Evolutionary conservation across 768 basidiomycete species (phyloP).

Genomic region (Pisolithus sp.): DNA sequence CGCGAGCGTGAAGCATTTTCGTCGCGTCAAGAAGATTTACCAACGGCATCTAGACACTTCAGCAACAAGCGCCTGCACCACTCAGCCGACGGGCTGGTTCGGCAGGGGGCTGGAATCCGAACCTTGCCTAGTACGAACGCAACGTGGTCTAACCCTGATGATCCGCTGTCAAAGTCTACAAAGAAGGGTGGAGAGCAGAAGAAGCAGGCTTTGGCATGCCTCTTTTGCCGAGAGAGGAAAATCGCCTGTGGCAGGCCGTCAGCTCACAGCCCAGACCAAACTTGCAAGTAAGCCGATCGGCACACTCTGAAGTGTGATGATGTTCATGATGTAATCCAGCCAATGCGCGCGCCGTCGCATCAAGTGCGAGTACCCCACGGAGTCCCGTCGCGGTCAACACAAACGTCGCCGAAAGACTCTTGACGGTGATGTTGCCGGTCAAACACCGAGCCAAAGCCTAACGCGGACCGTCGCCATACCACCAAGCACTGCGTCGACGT

Average conservation of each 20-base stretch:
- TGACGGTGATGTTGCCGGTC: slow-evolving; percentile 19
- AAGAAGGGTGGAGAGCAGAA: slow-evolving; percentile 34
- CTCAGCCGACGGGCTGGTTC: slow-evolving; percentile 22
- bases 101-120: slow-evolving; percentile 18
- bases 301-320: slow-evolving; percentile 4
- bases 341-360: slow-evolving; percentile 43
- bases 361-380: slow-evolving; percentile 43
- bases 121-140: slow-evolving; percentile 15
- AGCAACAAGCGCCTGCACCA: slow-evolving; percentile 25
- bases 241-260: slow-evolving; percentile 43
- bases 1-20: slow-evolving; percentile 14
- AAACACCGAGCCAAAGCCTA: slow-evolving; percentile 18
- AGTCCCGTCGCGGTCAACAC: slow-evolving; percentile 44
- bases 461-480: slow-evolving; percentile 11
- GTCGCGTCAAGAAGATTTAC: slow-evolving; percentile 21
- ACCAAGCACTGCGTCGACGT: slow-evolving; percentile 9
- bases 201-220: slow-evolving; percentile 42
- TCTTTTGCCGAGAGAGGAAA: slow-evolving; percentile 46
- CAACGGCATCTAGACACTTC: slow-evolving; percentile 15
- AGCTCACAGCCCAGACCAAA: slow-evolving; percentile 30
- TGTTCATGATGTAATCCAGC: slow-evolving; percentile 22
- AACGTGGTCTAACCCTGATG: slow-evolving; percentile 31
- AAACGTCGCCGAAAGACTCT: slow-evolving; percentile 30
- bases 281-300: slow-evolving; percentile 40
- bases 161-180: slow-evolving; percentile 24